Evolutionary conservation across 805 yeast species (phyloP), one percentile per base, ranked within the genome.

Genomic region (Candida lessepsii): DNA sequence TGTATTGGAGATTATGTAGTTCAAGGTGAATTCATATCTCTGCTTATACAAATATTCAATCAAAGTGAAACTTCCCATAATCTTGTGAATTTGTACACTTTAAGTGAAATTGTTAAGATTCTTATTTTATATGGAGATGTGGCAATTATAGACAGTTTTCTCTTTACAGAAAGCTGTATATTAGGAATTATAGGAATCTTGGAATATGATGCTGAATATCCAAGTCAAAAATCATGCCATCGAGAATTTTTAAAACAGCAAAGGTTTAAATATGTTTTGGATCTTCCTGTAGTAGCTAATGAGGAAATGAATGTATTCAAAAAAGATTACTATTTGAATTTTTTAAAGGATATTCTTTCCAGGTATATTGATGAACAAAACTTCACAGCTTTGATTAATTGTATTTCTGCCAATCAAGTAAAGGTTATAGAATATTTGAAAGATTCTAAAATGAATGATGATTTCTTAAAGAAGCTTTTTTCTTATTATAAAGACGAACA

Each of bases 171-270:
- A 36, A 55, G 54, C 8, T 63, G 59, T 28, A 54, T 66, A 8
- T 33, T 58, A 51, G 84, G 85, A 1, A 63, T 87, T 3, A 75
- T 83, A 9, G 96, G 96, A 1, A 83, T 88, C 9, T 62, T 91
- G 34, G 99, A 93, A 59, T 67, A 88, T 59, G 97, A 93, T 58
- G 85, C 93, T 0, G 95, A 86, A 41, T 87, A 76, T 52, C 96
- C 96, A 1, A 71, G 71, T 10, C 72, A 73, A 48, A 89, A 87
- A 59, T 87, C 96, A 3, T 83, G 86, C 50, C 87, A 86, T 63
- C 67, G 96, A 38, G 78, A 77, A 16, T 83, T 76, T 53, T 58
- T 88, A 23, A 73, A 80, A 46, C 78, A 78, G 33, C 63, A 81
- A 5, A 70, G 71, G 29, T 83, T 86, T 63, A 83, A 83, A 57